These are phyloP conservation scores for Stagonosporopsis cucurbitacearum DNA, from an alignment of 2,329 filamentous ascomycete species.

Conservation along the genomic window DNA sequence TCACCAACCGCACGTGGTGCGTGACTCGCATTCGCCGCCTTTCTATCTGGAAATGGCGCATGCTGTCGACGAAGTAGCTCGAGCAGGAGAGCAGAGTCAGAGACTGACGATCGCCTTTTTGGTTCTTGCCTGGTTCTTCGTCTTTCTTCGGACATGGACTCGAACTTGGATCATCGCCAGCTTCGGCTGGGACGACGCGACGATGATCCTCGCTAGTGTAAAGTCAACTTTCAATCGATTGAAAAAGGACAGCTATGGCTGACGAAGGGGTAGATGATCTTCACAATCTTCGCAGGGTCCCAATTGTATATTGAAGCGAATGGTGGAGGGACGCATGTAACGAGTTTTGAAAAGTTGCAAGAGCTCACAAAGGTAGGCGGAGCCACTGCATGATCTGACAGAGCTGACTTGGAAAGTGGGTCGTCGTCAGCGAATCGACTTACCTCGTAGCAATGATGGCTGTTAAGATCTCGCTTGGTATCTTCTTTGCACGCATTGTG, in stretches of 20 bases:
- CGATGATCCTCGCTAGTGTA: conserved; percentile 51
- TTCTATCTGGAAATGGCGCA: conserved; percentile 30
- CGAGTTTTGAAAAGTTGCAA: conserved; percentile 28
- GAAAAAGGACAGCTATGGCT: not conserved
- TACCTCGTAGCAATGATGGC: conserved; percentile 51
- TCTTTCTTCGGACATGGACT: conserved; percentile 50
- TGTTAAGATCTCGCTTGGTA: conserved; percentile 54
- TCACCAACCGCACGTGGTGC: conserved; percentile 12
- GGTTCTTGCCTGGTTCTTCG: conserved; percentile 47
- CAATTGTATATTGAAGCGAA: conserved; percentile 38
- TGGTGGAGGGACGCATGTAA: conserved; percentile 45
- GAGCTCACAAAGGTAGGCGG: conserved; percentile 38
- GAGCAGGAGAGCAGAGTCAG: conserved; percentile 29
- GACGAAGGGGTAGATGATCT: conserved; percentile 37
- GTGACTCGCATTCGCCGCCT: not conserved
- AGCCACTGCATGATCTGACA: no score
- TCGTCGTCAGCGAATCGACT: conserved; percentile 45
- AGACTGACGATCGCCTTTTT: conserved; percentile 47
- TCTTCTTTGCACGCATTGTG: conserved; percentile 56
- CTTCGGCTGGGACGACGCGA: conserved; percentile 55
- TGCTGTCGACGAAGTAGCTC: conserved; percentile 22
- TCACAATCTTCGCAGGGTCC: conserved; percentile 40
- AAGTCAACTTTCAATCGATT: not conserved
- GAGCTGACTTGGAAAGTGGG: conserved; percentile 36
- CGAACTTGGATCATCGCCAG: conserved; percentile 47